These are phyloP conservation scores for Debaryomyces castellii DNA, from an alignment of 805 yeast genomes.

Conservation along the genomic window DNA sequence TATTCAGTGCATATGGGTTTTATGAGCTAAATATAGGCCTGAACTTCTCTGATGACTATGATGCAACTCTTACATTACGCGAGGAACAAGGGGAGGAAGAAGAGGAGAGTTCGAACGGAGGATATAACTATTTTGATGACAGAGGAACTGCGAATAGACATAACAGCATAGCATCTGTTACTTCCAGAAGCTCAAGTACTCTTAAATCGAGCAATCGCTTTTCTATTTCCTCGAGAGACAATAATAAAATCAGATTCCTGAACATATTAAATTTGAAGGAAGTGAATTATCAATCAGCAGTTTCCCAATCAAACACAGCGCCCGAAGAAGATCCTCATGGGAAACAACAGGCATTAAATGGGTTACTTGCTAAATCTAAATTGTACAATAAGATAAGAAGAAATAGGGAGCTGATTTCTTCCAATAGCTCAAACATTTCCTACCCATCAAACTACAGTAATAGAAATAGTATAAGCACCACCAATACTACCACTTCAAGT, in stretches of 20 bases:
- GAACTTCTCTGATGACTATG: not conserved
- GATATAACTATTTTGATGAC: not conserved
- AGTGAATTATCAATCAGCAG: not conserved
- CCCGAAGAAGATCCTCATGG: constrained; percentile 15
- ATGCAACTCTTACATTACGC: constrained; percentile 1
- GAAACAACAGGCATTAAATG: constrained; percentile 19
- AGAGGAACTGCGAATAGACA: constrained; percentile 3
- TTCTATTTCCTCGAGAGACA: not conserved
- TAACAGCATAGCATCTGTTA: not conserved
- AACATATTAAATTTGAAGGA: constrained; percentile 9
- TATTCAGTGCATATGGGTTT: constrained; percentile 33
- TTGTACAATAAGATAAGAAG: constrained; percentile 37
- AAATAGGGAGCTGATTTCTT: constrained; percentile 35
- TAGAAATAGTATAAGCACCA: constrained; percentile 22
- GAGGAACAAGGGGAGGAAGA: constrained; percentile 8
- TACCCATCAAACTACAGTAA: constrained; percentile 17
- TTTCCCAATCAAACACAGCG: not conserved
- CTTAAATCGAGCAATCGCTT: not conserved
- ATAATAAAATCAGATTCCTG: constrained; percentile 18
- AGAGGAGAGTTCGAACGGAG: not conserved
- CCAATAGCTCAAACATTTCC: constrained; percentile 22
- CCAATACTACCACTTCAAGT: constrained; percentile 17
- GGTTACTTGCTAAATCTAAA: constrained; percentile 30
- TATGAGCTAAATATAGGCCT: constrained; percentile 7
- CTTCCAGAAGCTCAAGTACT: not conserved